Percentiles rank a stretch among this genome's conserved stretches.
These are phyloP conservation scores for Puccinia hordei DNA, from an alignment of 1,284 basidiomycete species.

Conservation along the genomic window DNA sequence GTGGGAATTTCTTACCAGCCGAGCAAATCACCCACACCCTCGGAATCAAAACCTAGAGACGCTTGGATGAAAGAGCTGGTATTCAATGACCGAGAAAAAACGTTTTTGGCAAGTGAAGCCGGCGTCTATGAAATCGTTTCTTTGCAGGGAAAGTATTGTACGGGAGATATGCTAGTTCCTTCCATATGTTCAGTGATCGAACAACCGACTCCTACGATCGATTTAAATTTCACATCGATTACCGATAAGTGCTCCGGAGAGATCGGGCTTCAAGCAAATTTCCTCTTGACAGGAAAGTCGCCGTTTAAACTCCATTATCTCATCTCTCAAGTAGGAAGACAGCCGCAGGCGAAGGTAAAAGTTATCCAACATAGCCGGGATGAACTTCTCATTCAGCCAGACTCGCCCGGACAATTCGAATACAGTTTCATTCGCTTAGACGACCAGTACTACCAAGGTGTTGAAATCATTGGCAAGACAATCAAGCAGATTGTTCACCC, in stretches of 20 bases:
- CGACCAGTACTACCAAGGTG: constrained; percentile 78
- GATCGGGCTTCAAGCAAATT: constrained; percentile 82
- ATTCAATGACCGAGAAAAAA: constrained; percentile 28
- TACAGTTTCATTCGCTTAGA: constrained; percentile 79
- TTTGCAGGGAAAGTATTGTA: constrained; percentile 73
- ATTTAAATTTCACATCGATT: constrained; percentile 76
- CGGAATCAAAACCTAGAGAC: constrained; percentile 46
- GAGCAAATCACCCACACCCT: constrained; percentile 53
- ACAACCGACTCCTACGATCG: constrained; percentile 44
- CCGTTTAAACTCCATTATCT: constrained; percentile 75
- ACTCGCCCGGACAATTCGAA: constrained; percentile 82
- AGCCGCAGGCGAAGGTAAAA: constrained; percentile 58
- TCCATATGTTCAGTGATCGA: constrained; percentile 59
- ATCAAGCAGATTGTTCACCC: constrained; percentile 48
- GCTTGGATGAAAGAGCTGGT: constrained; percentile 22
- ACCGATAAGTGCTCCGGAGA: constrained; percentile 84
- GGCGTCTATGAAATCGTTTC: constrained; percentile 80
- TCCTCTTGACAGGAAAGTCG: constrained; percentile 82
- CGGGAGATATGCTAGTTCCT: constrained; percentile 75
- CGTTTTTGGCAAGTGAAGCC: constrained; percentile 60
- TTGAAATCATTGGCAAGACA: constrained; percentile 33
- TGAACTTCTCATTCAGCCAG: constrained; percentile 82
- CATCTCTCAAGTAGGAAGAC: constrained; percentile 71
- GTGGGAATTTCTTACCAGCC: constrained; percentile 69
- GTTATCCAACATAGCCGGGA: constrained; percentile 74